Base-by-base conservation (phyloP, 2,329 filamentous ascomycete genomes). In the Helicocarpus griseus region DNA sequence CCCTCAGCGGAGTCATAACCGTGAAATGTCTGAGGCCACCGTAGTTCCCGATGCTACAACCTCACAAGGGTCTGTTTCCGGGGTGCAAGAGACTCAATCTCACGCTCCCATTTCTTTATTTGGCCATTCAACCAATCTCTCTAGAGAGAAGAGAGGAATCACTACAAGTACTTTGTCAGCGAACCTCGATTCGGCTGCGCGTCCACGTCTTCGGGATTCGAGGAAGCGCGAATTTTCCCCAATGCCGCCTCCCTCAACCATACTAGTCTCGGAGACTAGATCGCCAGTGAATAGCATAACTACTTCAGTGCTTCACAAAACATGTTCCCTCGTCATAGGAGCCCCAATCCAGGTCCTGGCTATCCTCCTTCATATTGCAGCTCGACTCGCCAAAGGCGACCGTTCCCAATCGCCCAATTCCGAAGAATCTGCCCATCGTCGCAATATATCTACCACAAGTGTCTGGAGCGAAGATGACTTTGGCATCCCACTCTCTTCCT, bases 321-420 rank as follows among this genome's bases (percentile, higher is more conserved):
- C 89, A 0, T 83, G 80, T 56, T 82, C 87, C 48, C 77, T 93
- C 28, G 77, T 95, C 3, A 72, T 95, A 13, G 82, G 86, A 0
- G 89, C 89, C n/a, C 89, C 90, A 0, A 80, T 84, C 31, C 82
- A 90, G 60, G 77, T 95, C 1, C 79, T 95, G 33, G 76, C 81
- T 24, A 73, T 95, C 38, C 89, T 95, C 76, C 77, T 95, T 4
- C 82, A 82, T 51, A 87, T 95, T 52, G 87, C 89, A 0, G 83
- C 86, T 0, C 82, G 80, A 55, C 88, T 95, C 55, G 78, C 83
- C 1, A 57, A 60, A 47, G 56, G 55, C 29, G 56, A 56, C 14
- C 40, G 59, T 21, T 58, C 31, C 31, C 44, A 19, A 17, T 11
- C 17, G 13, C 9, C 22, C 28, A 29, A 31, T 9, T 4, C 19